These are phyloP conservation scores for Lachancea thermotolerans DNA, from an alignment of 805 yeast species.

Conservation along the genomic window DNA sequence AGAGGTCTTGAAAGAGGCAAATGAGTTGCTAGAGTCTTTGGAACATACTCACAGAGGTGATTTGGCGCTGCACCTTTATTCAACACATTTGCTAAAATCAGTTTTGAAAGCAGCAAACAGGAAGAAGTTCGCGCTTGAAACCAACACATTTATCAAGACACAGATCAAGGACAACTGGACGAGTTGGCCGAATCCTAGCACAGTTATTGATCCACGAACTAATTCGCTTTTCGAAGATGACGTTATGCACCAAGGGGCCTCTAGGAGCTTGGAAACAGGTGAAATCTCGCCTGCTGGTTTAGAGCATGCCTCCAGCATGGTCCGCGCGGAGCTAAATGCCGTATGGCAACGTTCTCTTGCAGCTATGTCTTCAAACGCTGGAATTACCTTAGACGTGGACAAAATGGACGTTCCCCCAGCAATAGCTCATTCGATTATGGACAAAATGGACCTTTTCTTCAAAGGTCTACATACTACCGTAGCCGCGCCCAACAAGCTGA, in stretches of 20 bases:
- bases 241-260: too few relatives aligned
- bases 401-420: slow-evolving; percentile 18
- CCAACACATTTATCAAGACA: slow-evolving; percentile 33
- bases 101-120: slow-evolving; percentile 22
- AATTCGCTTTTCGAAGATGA: slow-evolving; percentile 23
- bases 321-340: slow-evolving; percentile 24
- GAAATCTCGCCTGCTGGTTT: slow-evolving; percentile 23
- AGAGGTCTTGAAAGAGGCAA: slow-evolving; percentile 13
- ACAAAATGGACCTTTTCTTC: slow-evolving; percentile 25
- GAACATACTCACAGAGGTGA: slow-evolving; percentile 50
- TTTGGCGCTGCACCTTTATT: slow-evolving; percentile 58
- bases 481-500: slow-evolving; percentile 21
- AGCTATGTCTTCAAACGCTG: slow-evolving; percentile 13
- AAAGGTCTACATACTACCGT: slow-evolving; percentile 21
- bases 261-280: slow-evolving; percentile 11
- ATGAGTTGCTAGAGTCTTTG: slow-evolving; percentile 33
- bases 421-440: slow-evolving; percentile 14
- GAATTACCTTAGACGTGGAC: slow-evolving; percentile 21
- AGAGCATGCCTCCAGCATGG: slow-evolving; percentile 21
- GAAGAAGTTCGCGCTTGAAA: slow-evolving; percentile 27
- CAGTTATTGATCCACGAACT: slow-evolving; percentile 27
- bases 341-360: slow-evolving; percentile 23
- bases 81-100: slow-evolving; percentile 38
- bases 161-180: slow-evolving; percentile 38
- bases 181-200: slow-evolving; percentile 49